These are phyloP conservation scores for Candida methanosorbosa DNA, from an alignment of 805 yeast genomes.

Conservation along the genomic window DNA sequence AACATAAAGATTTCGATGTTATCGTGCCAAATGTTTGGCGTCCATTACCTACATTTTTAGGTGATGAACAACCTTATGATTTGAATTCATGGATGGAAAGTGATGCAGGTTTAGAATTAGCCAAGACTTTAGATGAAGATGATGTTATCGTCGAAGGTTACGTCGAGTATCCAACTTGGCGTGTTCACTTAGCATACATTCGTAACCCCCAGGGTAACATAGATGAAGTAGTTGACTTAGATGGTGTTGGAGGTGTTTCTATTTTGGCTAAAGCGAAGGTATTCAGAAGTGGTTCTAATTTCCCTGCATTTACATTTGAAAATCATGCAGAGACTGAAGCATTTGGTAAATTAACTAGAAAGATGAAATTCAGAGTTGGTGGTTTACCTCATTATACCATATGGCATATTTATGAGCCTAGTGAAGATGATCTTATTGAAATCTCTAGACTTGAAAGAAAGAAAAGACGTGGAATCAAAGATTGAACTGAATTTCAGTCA, in stretches of 20 bases:
- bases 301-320: constrained; percentile 77
- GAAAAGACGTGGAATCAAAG: constrained; percentile 30
- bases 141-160: constrained; percentile 87
- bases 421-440: constrained; percentile 70
- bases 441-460: constrained; percentile 63
- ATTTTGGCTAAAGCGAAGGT: constrained; percentile 67
- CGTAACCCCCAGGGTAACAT: constrained; percentile 54
- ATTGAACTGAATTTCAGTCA: neutral
- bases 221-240: constrained; percentile 58
- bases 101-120: constrained; percentile 62
- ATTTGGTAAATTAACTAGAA: constrained; percentile 71
- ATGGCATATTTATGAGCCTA: constrained; percentile 89
- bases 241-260: constrained; percentile 86
- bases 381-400: constrained; percentile 86
- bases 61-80: constrained; percentile 90
- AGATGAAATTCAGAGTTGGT: constrained; percentile 75
- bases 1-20: constrained; percentile 51
- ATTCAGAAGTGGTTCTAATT: constrained; percentile 72
- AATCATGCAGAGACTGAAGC: constrained; percentile 89
- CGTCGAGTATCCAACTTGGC: constrained; percentile 80
- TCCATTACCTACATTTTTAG: constrained; percentile 87
- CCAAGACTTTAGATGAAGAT: constrained; percentile 58
- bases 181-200: constrained; percentile 72
- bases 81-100: constrained; percentile 95
- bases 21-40: constrained; percentile 93